phyloP scores from a whole-genome alignment of 495 filamentous ascomycete species.

The Penicillium flavigenum region DNA sequence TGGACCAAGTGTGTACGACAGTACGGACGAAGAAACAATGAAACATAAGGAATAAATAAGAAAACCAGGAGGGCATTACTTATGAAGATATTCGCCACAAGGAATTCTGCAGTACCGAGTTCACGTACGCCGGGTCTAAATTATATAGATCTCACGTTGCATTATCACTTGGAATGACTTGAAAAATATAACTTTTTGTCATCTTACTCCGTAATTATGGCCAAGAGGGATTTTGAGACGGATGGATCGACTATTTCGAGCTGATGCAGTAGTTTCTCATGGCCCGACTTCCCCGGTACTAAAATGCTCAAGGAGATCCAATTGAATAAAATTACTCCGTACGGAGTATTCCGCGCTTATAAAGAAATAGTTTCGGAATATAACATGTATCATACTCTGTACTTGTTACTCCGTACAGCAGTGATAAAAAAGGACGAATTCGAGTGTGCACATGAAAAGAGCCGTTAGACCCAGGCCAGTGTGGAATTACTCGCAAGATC shows the following conservation, averaged over 20 bases:
- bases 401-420: neutral
- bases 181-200: neutral
- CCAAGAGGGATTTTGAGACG: neutral
- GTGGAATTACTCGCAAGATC: neutral
- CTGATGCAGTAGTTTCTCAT: neutral
- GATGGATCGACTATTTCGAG: neutral
- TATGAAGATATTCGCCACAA: neutral
- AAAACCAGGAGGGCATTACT: neutral
- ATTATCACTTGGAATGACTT: neutral
- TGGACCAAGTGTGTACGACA: neutral
- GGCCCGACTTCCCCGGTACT: slow-evolving; percentile 11
- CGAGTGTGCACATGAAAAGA: neutral
- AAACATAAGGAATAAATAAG: neutral
- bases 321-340: neutral
- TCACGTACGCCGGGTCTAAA: neutral
- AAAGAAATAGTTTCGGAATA: neutral
- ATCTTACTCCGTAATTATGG: neutral
- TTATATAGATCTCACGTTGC: neutral
- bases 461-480: slow-evolving; percentile 2
- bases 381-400: neutral
- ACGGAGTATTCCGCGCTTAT: neutral
- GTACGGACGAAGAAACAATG: neutral
- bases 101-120: neutral
- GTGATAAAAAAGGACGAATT: neutral
- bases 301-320: neutral